Percentiles rank a stretch among this genome's conserved stretches.
Evolutionary conservation across 163 green algal species (phyloP).

Genomic region (Scenedesmus sp.): DNA sequence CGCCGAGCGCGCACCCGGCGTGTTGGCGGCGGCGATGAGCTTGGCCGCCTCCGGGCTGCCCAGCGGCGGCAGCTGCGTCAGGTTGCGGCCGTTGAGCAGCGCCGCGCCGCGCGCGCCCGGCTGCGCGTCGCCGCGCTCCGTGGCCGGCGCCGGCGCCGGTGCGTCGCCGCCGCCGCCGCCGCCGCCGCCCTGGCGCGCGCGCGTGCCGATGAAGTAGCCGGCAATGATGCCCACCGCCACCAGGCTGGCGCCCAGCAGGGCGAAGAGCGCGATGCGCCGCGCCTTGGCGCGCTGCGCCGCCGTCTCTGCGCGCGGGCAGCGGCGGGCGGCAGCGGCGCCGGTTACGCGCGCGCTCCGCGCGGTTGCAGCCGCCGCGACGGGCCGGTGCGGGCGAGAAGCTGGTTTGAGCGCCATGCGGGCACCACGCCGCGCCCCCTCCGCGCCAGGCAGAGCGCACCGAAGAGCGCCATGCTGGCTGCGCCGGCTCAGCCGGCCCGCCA

Average conservation of each 20-base stretch:
- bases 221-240: not conserved
- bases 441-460: not conserved
- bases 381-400: not conserved
- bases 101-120: not conserved
- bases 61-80: not conserved
- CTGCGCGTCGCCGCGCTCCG: not conserved
- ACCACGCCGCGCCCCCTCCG: too few relatives aligned
- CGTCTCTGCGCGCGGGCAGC: not conserved
- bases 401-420: not conserved
- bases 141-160: too few relatives aligned
- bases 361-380: not conserved
- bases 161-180: not conserved
- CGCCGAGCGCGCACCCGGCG: not conserved
- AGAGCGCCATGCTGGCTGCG: not conserved
- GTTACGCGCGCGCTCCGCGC: not conserved
- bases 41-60: not conserved
- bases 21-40: not conserved
- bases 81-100: not conserved
- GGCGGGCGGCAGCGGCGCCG: not conserved
- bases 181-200: not conserved
- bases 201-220: not conserved
- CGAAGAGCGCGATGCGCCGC: too few relatives aligned
- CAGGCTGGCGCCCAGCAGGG: not conserved
- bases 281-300: too few relatives aligned
- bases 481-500: not conserved